Evolutionary conservation across 768 basidiomycete species (phyloP).

Genomic region (Termitomyces sp.): DNA sequence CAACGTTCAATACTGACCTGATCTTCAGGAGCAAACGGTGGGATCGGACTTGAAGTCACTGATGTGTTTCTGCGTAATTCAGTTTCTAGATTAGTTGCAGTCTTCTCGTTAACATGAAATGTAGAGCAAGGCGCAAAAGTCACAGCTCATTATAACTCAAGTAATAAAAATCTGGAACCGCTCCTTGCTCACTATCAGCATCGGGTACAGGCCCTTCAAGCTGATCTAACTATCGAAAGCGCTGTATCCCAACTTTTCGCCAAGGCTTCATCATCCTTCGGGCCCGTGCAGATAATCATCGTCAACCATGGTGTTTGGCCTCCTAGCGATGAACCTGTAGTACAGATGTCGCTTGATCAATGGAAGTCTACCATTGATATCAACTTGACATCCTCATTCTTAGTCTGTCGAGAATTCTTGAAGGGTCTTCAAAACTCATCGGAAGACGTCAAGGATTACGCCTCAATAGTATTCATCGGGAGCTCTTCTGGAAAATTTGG

Average conservation of each 20-base stretch:
- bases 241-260: conserved; percentile 50
- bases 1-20: background rate
- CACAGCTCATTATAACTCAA: conserved; percentile 67
- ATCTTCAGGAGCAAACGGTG: conserved; percentile 61
- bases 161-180: conserved; percentile 32
- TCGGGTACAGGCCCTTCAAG: conserved; percentile 38
- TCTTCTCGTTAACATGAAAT: background rate
- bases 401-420: conserved; percentile 62
- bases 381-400: conserved; percentile 65
- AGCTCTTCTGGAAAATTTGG: conserved; percentile 72
- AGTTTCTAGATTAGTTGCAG: background rate
- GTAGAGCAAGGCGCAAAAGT: conserved; percentile 68
- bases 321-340: conserved; percentile 40
- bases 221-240: conserved; percentile 53
- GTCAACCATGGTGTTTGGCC: conserved; percentile 61
- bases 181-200: conserved; percentile 33
- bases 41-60: conserved; percentile 64
- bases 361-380: conserved; percentile 59
- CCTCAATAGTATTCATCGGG: conserved; percentile 61
- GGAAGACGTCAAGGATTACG: conserved; percentile 44
- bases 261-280: conserved; percentile 31
- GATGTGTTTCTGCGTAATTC: conserved; percentile 50
- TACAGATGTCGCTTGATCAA: conserved; percentile 53
- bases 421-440: conserved; percentile 34
- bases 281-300: conserved; percentile 50